Evolutionary conservation across 768 basidiomycete genomes (phyloP).

Genomic region (Thelephora aurantiotincta): DNA sequence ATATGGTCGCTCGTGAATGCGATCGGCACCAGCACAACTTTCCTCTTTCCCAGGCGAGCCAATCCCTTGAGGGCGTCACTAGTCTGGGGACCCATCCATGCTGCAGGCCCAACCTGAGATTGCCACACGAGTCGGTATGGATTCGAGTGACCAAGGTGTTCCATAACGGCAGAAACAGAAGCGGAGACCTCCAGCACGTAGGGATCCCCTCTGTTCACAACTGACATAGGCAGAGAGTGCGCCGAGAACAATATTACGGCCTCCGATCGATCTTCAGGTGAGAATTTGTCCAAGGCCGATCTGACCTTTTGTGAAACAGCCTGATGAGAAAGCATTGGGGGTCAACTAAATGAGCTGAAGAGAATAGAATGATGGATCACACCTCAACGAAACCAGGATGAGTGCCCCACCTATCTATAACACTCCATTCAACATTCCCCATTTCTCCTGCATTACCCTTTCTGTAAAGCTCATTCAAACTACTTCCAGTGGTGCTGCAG

Average conservation of each 20-base stretch:
- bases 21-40: slow-evolving; percentile 79
- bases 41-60: slow-evolving; percentile 61
- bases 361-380: slow-evolving; percentile 11
- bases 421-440: slow-evolving; percentile 81
- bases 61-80: slow-evolving; percentile 81
- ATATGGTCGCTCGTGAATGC: slow-evolving; percentile 99
- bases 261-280: slow-evolving; percentile 52
- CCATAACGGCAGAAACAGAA: slow-evolving; percentile 89
- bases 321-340: slow-evolving; percentile 30
- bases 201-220: slow-evolving; percentile 97
- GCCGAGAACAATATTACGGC: slow-evolving; percentile 90
- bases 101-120: slow-evolving; percentile 90
- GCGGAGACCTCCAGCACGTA: slow-evolving; percentile 93
- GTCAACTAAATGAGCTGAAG: background rate
- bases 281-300: slow-evolving; percentile 66
- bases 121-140: slow-evolving; percentile 97
- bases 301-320: slow-evolving; percentile 86
- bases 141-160: slow-evolving; percentile 61
- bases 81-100: slow-evolving; percentile 98
- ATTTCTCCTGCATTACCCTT: slow-evolving; percentile 44
- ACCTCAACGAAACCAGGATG: slow-evolving; percentile 93
- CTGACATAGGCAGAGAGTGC: slow-evolving; percentile 94
- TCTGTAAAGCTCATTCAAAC: slow-evolving; percentile 83
- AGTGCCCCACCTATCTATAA: slow-evolving; percentile 96
- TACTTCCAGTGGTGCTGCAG: slow-evolving; percentile 96